A percentile compares a stretch with the other conserved stretches of the same genome.
Conservation (phyloP, 208 protist species). For the Leishmania guyanensis region DNA sequence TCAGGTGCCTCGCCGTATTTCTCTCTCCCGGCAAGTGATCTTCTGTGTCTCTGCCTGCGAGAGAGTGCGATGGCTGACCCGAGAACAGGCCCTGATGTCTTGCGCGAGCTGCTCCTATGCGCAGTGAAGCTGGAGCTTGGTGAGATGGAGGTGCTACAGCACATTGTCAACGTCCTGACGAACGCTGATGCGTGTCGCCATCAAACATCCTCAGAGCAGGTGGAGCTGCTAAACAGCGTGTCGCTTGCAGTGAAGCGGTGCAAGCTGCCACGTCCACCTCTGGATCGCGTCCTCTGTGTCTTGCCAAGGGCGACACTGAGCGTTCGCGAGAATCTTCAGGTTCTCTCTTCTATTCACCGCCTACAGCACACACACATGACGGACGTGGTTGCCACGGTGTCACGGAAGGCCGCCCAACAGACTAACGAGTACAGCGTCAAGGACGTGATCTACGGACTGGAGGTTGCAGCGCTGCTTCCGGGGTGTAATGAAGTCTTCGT, state of each 20-base stretch:
- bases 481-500: constrained; percentile 57
- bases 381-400: constrained; percentile 56
- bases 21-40: constrained; percentile 51
- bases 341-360: constrained; percentile 72
- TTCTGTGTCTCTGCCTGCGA: constrained; percentile 62
- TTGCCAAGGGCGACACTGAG: constrained; percentile 38
- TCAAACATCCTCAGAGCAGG: constrained; percentile 32
- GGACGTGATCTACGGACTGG: constrained; percentile 76
- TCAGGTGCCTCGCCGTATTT: constrained; percentile 69
- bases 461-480: constrained; percentile 58
- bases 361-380: constrained; percentile 38
- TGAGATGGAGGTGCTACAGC: constrained; percentile 49
- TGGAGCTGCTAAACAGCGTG: constrained; percentile 43
- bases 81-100: neutral
- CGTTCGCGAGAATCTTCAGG: constrained; percentile 50
- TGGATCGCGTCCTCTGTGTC: constrained; percentile 54
- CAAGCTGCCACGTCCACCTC: constrained; percentile 52
- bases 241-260: constrained; percentile 78
- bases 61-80: constrained; percentile 21
- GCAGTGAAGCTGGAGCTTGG: constrained; percentile 67
- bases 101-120: constrained; percentile 38
- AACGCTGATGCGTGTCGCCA: constrained; percentile 23
- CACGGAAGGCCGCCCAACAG: constrained; percentile 43
- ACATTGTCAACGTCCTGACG: constrained; percentile 39
- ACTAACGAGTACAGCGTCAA: constrained; percentile 53